These are phyloP conservation scores for Boletus reticuloceps DNA, from an alignment of 768 basidiomycete genomes.

Conservation along the genomic window DNA sequence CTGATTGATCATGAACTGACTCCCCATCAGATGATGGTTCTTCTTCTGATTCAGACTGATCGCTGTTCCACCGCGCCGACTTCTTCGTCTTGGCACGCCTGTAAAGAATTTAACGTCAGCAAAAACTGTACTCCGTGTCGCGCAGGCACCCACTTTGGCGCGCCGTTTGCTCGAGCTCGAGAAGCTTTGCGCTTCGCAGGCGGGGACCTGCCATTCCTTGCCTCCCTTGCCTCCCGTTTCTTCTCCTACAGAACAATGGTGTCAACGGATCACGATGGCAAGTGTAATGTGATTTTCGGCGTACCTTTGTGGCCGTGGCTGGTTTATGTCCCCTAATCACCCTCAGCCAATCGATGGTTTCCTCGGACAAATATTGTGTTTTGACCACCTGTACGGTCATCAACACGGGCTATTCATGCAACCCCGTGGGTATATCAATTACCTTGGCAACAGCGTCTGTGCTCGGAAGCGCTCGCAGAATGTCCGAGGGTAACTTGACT, in stretches of 20 bases:
- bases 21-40: conserved; percentile 19
- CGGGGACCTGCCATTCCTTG: conserved; percentile 45
- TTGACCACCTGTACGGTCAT: conserved; percentile 54
- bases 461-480: conserved; percentile 68
- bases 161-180: conserved; percentile 27
- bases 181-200: conserved; percentile 54
- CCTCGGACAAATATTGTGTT: conserved; percentile 64
- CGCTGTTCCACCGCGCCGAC: conserved; percentile 30
- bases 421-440: background rate
- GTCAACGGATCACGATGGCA: conserved; percentile 4
- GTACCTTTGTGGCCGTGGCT: conserved; percentile 27
- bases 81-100: conserved; percentile 31
- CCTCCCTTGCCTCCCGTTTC: conserved; percentile 36
- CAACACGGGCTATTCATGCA: background rate
- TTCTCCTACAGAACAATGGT: conserved; percentile 32
- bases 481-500: conserved; percentile 76
- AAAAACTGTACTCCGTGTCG: background rate
- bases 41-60: conserved; percentile 33
- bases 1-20: conserved; percentile 43
- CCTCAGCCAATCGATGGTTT: conserved; percentile 54
- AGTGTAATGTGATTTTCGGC: background rate
- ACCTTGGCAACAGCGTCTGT: conserved; percentile 67
- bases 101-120: conserved; percentile 5
- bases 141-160: conserved; percentile 21
- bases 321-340: conserved; percentile 44